Base-by-base conservation (phyloP, 768 basidiomycete genomes). In the Strobilomyces confusus region DNA sequence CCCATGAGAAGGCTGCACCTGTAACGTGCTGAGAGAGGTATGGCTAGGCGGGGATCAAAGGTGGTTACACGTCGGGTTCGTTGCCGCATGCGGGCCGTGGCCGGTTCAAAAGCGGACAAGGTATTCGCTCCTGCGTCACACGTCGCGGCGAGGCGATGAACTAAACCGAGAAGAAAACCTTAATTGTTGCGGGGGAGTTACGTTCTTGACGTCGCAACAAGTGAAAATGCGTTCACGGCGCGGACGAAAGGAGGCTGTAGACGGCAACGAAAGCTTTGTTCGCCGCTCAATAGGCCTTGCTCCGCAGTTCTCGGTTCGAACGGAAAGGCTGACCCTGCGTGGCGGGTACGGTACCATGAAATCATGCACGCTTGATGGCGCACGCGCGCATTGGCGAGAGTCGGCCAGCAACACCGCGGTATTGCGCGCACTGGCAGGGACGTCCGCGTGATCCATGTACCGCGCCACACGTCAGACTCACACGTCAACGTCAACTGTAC, bases 271-370 rank as follows among this genome's bases (percentile, higher is more conserved):
- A 34, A 48, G 29, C 49, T 22, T 38, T 51, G 43, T 51, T 56
- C 55, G 55, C 65, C 66, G 66, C 63, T 63, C 52, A 65, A 40
- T 65, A 14, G 47, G 45, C 56, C 26, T 44, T 40, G 23, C 30
- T 49, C 58, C 65, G 60, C 49, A 48, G n/a, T 66, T 68, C 57
- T 63, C 65, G 63, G 63, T 38, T 32, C 48, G 50, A 48, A 34
- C 22, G 17, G 6, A 32, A 45, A 0, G 30, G 20, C 30, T 20
- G 40, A 30, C 36, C 50, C 37, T 44, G 41, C 32, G 5, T 19
- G 19, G 20, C 7, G 36, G 36, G 17, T 17, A n/a, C 6, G 17
- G 36, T 37, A 29, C 29, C 29, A 9, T 29, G 29, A 7, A 29
- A 29, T 29, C 6, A 6, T 29, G 7, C 29, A 29, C 6, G 29